phyloP scores from a whole-genome alignment of 2,329 filamentous ascomycete species.

The Aspergillus pseudoviridinutans region DNA sequence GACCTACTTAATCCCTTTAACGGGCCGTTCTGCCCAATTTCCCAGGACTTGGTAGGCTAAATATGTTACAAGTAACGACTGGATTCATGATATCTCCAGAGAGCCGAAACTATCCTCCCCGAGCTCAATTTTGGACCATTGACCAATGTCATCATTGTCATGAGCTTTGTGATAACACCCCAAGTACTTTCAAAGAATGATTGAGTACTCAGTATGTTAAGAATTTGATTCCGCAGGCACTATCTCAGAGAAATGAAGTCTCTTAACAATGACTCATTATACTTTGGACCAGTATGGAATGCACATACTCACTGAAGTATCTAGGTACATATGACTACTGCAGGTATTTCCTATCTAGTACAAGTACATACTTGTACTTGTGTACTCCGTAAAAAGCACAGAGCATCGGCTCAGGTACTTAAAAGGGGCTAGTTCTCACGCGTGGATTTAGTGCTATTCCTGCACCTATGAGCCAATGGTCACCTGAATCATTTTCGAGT shows the following conservation, averaged over 20 bases:
- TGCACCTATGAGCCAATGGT: conserved; percentile 5
- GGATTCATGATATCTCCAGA: no score
- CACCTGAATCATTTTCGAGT: conserved; percentile 6
- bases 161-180: no score
- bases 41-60: background rate
- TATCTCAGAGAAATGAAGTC: background rate
- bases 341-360: conserved; percentile 17
- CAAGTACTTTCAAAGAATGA: background rate
- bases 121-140: background rate
- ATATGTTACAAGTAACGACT: background rate
- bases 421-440: conserved; percentile 11
- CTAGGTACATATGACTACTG: conserved; percentile 7
- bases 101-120: no score
- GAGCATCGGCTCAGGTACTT: conserved; percentile 13
- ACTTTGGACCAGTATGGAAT: background rate
- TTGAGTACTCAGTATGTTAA: no score
- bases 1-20: background rate
- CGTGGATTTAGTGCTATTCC: background rate
- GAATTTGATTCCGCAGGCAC: background rate
- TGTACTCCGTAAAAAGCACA: conserved; percentile 9
- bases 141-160: background rate
- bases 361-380: background rate
- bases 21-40: background rate
- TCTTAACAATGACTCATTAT: background rate
- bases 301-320: background rate